Conservation (phyloP, 1,284 basidiomycete species). For the Marasmius oreades region DNA sequence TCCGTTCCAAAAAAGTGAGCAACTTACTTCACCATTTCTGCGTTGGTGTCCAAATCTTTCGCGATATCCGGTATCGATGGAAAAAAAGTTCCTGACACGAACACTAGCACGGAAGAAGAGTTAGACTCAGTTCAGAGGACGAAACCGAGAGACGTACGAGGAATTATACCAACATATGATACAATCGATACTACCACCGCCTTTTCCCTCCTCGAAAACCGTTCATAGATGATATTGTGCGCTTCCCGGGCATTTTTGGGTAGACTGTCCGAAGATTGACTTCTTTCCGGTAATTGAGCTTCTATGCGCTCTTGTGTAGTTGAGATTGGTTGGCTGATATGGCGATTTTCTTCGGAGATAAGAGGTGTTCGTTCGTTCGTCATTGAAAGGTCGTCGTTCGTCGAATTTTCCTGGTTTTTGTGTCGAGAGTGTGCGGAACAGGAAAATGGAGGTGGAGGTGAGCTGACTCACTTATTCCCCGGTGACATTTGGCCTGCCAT, state of each 20-base stretch:
- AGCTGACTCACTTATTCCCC: too few species aligned
- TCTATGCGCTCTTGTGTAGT: not conserved
- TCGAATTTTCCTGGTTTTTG: not conserved
- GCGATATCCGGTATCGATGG: conserved; percentile 69
- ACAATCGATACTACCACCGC: not conserved
- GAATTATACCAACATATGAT: conserved; percentile 2
- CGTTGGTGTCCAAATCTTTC: conserved; percentile 52
- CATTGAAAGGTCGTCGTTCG: not conserved
- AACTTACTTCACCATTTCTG: conserved; percentile 47
- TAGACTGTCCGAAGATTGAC: not conserved
- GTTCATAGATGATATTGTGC: conserved; percentile 1
- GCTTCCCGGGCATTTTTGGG: not conserved
- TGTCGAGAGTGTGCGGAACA: not conserved
- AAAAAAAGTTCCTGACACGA: conserved; percentile 65
- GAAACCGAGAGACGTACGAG: not conserved
- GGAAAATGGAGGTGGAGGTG: not conserved
- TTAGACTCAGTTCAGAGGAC: not conserved
- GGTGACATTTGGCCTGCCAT: too few species aligned
- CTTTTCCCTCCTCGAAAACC: conserved; percentile 1
- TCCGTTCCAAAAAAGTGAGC: not conserved
- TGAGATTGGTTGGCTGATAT: not conserved
- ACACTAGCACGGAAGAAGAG: conserved; percentile 41
- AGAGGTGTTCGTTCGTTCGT: conserved; percentile 1
- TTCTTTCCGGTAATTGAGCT: not conserved
- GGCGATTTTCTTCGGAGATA: not conserved